A percentile compares a stretch with the other conserved stretches of the same genome.
These are phyloP conservation scores for Rosa hybrid DNA, from an alignment of 331 rosid species.

Conservation along the genomic window DNA sequence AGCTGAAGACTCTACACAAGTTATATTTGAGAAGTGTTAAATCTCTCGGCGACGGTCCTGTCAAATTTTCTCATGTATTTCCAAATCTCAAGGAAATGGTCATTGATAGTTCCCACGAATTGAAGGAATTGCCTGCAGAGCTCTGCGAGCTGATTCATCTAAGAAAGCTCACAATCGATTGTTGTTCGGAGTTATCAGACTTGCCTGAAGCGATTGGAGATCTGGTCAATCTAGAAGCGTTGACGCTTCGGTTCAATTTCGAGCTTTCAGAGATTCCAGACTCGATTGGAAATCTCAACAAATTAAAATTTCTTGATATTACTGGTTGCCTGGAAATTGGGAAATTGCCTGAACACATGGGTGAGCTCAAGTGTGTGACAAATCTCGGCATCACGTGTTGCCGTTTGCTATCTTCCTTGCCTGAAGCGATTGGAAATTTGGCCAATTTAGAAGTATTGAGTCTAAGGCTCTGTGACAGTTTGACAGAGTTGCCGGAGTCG, in stretches of 20 bases:
- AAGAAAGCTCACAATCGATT: not conserved
- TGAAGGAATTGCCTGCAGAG: not conserved
- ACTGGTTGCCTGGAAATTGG: too few relatives aligned
- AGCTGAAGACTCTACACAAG: not conserved
- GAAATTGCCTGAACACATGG: slow-evolving; percentile 4
- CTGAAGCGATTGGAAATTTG: not conserved
- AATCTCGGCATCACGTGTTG: not conserved
- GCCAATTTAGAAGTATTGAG: not conserved
- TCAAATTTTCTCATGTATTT: not conserved
- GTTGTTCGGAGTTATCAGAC: too few relatives aligned
- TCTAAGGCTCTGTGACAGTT: not conserved
- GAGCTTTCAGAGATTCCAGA: slow-evolving; percentile 19
- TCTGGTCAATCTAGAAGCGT: slow-evolving; percentile 12
- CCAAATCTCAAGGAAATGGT: not conserved
- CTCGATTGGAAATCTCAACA: not conserved
- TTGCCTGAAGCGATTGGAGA: slow-evolving; percentile 32
- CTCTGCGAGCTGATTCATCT: not conserved
- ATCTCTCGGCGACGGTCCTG: not conserved
- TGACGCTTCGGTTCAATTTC: slow-evolving; percentile 27
- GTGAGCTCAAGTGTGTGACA: slow-evolving; percentile 13
- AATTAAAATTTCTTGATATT: too few relatives aligned
- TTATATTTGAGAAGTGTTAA: fast-evolving
- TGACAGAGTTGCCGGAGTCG: not conserved
- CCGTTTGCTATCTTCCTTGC: not conserved
- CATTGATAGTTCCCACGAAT: not conserved